Evolutionary conservation across 495 filamentous ascomycete genomes (phyloP), one percentile per base, ranked within the genome.

Genomic region (Antarctomyces pellizariae): DNA sequence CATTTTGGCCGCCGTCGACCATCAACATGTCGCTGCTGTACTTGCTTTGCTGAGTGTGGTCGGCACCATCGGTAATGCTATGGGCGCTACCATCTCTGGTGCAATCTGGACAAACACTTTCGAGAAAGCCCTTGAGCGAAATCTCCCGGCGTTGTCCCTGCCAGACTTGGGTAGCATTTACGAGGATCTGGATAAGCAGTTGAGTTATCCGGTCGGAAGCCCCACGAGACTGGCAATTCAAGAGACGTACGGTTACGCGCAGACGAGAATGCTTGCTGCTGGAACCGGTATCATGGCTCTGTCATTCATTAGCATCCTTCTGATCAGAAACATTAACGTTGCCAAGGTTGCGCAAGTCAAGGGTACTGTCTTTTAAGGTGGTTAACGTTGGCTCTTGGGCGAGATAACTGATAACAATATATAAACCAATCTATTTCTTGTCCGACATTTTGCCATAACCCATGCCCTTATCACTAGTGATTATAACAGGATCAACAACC

Each of bases 91-190:
- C 3, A 49, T 73, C 28, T 57, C 54, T 14, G 50, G 52, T 2
- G 64, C 59, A 9, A 64, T 73, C 30, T 71, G 62, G 57, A 61
- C 56, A 1, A 52, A 54, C 30, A 57, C 52, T 0, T 52, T 67
- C 22, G 50, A 47, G 0, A 29, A 30, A 0, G 40, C 39, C 10
- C 55, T 73, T 4, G 22, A 32, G 9, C 24, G 45, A 10, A 44
- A 50, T 24, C 51, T 73, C 0, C 66, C 67, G 3, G 42, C 31
- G 0, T 18, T 43, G 33, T 37, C 16, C 45, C 45, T 4, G 38
- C n/a, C n/a, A n/a, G n/a, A 67, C 23, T 31, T 54, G 2, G 22
- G 47, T 2, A 18, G 5, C 12, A 75, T 76, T 33, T 74, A 70
- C 37, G 50, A 44, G 11, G 43, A 44, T 16, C 31, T 75, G 10